phyloP scores from a whole-genome alignment of 2,329 filamentous ascomycete genomes.

The Thielaviopsis punctulata region DNA sequence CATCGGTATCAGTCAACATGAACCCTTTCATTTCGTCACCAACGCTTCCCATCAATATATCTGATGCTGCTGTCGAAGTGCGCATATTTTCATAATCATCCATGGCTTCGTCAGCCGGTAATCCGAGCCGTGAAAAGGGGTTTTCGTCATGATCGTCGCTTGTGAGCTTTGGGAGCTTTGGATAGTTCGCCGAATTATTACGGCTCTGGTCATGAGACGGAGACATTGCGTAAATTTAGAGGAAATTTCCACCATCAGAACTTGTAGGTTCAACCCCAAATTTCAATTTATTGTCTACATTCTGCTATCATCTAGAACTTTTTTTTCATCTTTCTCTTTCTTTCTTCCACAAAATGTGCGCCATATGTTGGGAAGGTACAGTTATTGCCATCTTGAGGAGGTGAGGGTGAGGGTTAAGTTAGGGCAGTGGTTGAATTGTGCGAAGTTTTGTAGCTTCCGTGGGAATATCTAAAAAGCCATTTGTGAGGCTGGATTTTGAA shows the following conservation, averaged over 20 bases:
- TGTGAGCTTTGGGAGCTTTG: background rate
- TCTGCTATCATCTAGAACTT: background rate
- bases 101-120: slow-evolving; percentile 7
- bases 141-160: background rate
- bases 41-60: background rate
- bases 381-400: background rate
- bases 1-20: background rate
- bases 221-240: background rate
- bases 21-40: slow-evolving; percentile 3
- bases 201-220: background rate
- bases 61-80: slow-evolving; percentile 8
- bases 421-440: background rate
- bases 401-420: background rate
- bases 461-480: too few species aligned
- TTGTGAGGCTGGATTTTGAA: too few species aligned
- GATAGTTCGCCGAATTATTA: background rate
- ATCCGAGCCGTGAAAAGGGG: slow-evolving; percentile 6
- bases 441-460: background rate
- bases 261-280: too few species aligned
- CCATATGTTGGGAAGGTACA: background rate
- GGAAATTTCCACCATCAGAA: background rate
- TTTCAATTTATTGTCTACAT: too few species aligned
- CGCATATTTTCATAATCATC: slow-evolving; percentile 8
- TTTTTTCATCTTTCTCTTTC: background rate
- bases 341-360: background rate